Percentiles rank a stretch among this genome's conserved stretches.
Conservation (phyloP, 441 rosid species). For the Hura crepitans region DNA sequence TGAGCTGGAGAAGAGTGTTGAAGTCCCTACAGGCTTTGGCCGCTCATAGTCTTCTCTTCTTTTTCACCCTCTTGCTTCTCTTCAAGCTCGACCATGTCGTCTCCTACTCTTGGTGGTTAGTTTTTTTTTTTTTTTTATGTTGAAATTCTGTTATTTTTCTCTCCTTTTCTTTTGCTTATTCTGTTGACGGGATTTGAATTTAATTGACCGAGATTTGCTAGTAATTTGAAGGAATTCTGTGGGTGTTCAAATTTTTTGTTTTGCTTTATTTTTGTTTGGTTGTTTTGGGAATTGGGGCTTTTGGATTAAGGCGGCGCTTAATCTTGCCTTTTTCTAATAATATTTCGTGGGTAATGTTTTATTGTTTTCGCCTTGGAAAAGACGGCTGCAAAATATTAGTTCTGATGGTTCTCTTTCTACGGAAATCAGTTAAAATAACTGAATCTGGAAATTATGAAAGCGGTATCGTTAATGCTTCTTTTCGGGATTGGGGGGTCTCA, state of each 20-base stretch:
- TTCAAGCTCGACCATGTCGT: conserved; percentile 61
- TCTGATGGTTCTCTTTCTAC: not conserved
- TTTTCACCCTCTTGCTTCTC: conserved; percentile 70
- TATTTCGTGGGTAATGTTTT: not conserved
- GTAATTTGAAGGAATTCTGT: not conserved
- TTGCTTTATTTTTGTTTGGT: not conserved
- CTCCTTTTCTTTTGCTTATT: not conserved
- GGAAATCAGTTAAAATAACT: not conserved
- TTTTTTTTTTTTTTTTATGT: conserved; percentile 11
- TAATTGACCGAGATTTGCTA: not conserved
- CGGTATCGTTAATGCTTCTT: not conserved
- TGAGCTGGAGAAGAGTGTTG: conserved; percentile 80
- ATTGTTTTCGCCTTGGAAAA: not conserved
- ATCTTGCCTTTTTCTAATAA: not conserved
- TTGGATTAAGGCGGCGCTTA: not conserved
- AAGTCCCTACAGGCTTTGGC: conserved; percentile 81
- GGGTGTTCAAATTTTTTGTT: not conserved
- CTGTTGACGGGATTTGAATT: not conserved
- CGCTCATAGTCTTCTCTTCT: conserved; percentile 67
- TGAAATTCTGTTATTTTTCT: not conserved
- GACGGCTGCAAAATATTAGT: too few species aligned
- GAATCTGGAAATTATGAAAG: conserved; percentile 3
- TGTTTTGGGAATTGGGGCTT: not conserved
- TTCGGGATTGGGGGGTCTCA: not conserved
- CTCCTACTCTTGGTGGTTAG: conserved; percentile 83